A percentile compares a stretch with the other conserved stretches of the same genome.
phyloP scores from a whole-genome alignment of 106 monocot genomes.

The Dioscorea alata region DNA sequence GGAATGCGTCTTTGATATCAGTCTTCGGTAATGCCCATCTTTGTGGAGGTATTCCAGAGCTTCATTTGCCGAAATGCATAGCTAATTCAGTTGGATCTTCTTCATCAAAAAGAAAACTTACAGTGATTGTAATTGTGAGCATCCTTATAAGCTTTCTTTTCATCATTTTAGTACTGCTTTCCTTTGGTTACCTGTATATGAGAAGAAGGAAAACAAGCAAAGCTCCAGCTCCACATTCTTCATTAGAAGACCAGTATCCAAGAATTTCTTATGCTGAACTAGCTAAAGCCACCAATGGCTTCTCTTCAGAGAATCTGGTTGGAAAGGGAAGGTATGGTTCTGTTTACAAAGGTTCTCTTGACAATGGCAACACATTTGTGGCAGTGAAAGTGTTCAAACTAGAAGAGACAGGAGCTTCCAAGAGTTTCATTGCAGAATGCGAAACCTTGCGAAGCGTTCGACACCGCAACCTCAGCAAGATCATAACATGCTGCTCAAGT shows the following conservation, averaged over 20 bases:
- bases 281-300: background rate
- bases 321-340: slow-evolving; percentile 1
- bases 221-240: no score
- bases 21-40: slow-evolving; percentile 4
- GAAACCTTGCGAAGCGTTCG: background rate
- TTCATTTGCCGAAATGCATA: slow-evolving; percentile 2
- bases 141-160: background rate
- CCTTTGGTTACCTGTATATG: background rate
- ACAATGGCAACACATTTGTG: background rate
- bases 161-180: background rate
- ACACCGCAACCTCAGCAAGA: slow-evolving; percentile 4
- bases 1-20: background rate
- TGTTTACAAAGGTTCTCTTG: slow-evolving; percentile 2
- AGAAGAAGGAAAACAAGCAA: background rate
- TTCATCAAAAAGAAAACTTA: background rate
- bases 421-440: slow-evolving; percentile 9
- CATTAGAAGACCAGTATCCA: background rate
- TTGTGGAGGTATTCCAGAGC: slow-evolving; percentile 16
- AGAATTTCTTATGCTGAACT: background rate
- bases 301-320: background rate
- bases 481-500: slow-evolving; percentile 4
- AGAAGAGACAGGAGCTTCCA: background rate
- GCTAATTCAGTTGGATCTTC: background rate
- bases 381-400: slow-evolving; percentile 8
- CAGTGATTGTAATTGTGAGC: background rate